Base-by-base conservation (phyloP, 208 protist species). In the Balamuthia mandrillaris region DNA sequence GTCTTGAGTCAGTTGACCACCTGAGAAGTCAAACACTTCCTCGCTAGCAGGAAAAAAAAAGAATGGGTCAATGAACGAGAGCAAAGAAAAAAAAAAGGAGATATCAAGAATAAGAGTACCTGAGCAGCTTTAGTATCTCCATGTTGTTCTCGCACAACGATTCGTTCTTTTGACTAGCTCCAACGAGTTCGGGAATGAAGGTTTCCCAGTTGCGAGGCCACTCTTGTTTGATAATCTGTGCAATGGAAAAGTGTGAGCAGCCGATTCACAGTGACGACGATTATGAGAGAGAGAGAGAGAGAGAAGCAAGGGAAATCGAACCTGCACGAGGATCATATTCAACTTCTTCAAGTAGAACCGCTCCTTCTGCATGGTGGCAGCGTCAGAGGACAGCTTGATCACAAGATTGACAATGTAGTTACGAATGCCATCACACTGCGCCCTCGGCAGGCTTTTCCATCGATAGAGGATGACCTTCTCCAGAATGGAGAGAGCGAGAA, bases 121-220 rank as follows among this genome's bases (percentile, higher is more conserved):
- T 97, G 14, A 99, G 91, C 21, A 99, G 91, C 63, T 96, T 94
- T 10, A 99, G 90, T 63, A 99, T 94, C 44, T 95, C 93, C 87
- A 99, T 94, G 87, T 98, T 99, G 89, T 99, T 99, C 84, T 98
- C 94, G 60, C 98, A 98, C 87, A 99, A 87, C 1, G 94, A 93
- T 81, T 98, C 95, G 72, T 90, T 94, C 0, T 93, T 96, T 24
- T 94, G 92, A 14, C 93, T 95, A 45, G 96, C 94, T n/a, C 92
- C 93, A 47, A 97, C 95, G 70, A 99, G 96, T 52, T 99, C 97
- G 35, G 95, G 87, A 86, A 99, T 97, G 91, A 99, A 99, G 47
- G 89, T 95, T 0, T 94, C 94, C 98, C 98, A 99, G 66, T 97
- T 93, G 39, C 96, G 86, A 18, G 98, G 97, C 97, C 97, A 99